Evolutionary conservation across 495 filamentous ascomycete genomes (phyloP), one percentile per base, ranked within the genome.

Genomic region (Acidomyces sp.): DNA sequence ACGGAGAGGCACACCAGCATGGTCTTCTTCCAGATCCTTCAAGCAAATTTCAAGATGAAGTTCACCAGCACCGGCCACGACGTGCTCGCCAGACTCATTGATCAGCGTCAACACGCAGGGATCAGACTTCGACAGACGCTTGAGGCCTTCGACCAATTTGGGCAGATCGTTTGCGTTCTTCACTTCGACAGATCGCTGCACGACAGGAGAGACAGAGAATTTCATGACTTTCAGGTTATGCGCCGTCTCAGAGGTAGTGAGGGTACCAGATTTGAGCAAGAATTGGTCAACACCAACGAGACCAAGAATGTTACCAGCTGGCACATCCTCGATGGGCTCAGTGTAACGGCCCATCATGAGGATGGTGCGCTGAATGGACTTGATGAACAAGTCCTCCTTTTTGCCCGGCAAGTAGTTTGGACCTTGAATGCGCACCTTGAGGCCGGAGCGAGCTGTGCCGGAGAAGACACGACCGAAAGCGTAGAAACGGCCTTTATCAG

Each of bases 171-270:
- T 83, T 65, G 92, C 92, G 67, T 99, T 99, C 83, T 95, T 96
- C 71, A 95, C 90, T 68, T 96, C 86, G 54, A 99, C 90, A 63
- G 92, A 93, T 51, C 90, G 88, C 68, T 77, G 90, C 53, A 99
- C 92, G 66, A 99, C 90, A 60, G 90, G 90, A 28, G 90, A 96
- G 60, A 99, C 90, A 56, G 90, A 99, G 82, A 99, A 99, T 71
- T 93, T 94, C 90, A 99, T 99, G 68, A 99, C 90, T 79, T 96
- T 99, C 53, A 99, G 68, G 77, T 99, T 99, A 80, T 99, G 90
- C 55, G 90, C 90, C 46, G 87, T 88, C 48, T 99, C 90, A 57
- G 76, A 77, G 59, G 92, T 99, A 65, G 86, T 93, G 50, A 99
- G 78, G 52, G 90, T 99, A 77, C 90, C 90, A 59, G 90, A 96